Base-by-base conservation (phyloP, 495 filamentous ascomycete genomes). In the Geopyxis carbonaria region DNA sequence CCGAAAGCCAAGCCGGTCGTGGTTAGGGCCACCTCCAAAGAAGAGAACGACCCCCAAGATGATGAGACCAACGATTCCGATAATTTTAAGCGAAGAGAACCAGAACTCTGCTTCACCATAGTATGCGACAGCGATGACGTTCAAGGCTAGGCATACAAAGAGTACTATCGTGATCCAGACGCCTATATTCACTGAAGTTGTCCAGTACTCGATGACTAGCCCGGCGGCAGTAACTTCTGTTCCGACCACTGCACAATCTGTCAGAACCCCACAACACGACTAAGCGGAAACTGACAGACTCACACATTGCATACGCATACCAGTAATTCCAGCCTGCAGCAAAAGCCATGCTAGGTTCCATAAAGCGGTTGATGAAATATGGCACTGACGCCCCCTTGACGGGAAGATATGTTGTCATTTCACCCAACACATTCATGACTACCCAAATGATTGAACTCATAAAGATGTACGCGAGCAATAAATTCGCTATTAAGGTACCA, bases 51-150 rank as follows among this genome's bases (percentile, higher is more conserved):
- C 65, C 3, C 64, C 62, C 30, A 72, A 60, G 34, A 72, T 61
- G 47, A 72, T 60, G 13, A 73, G 64, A 3, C 68, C 67, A 27
- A 67, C 44, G 28, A 72, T 67, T 22, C 64, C 68, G 28, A 72
- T 53, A n/a, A 73, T 58, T 48, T 73, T 70, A 52, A 66, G 59
- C n/a, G 57, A 64, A 8, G 64, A 57, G 34, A 67, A 59, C 64
- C 64, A 67, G 29, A 65, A 65, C 42, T 65, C 63, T 15, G 65
- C 46, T 40, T 67, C 64, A 32, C 64, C 64, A 31, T 64, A 66
- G 25, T 7, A 28, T 7, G 25, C 7, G 25, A 28, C 25, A 7
- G 25, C 7, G n/a, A 28, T 7, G 25, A 28, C 7, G 25, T 28
- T 28, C 7, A 28, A 7, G 25, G 25, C 25, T 7, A 13, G 7